Evolutionary conservation across 257 asterid species (phyloP), one percentile per base, ranked within the genome.

Genomic region (Solanum gandarillasii): DNA sequence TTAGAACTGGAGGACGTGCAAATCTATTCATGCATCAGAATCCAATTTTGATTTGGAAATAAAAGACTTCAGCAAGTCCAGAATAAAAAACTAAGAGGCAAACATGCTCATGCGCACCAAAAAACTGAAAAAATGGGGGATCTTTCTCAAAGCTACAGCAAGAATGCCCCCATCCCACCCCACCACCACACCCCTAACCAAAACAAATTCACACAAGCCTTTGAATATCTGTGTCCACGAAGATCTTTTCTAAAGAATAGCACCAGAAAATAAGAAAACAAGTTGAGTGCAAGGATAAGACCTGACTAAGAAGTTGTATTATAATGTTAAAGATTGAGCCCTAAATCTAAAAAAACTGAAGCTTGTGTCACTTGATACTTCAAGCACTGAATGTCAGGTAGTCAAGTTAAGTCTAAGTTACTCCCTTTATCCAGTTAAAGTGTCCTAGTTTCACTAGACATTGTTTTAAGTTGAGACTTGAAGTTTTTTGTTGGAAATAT

Each of bases 1-100:
- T 39, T 48, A 81, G 41, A 43, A 46, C 65, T 46, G 85, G n/a
- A 13, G 65, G 68, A 87, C 41, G 39, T 58, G 83, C 58, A 65
- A 82, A 16, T 81, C 36, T 81, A 89, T 87, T 36, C 70, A 87
- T 87, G 88, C 48, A 83, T 83, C 88, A 82, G 86, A 67, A 76
- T 74, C 72, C 23, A 29, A 48, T n/a, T 79, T 43, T 46, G 67
- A 55, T 86, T 83, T 88, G 74, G 70, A n/a, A 87, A 83, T 43
- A 39, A 34, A 46, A 89, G 11, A 46, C 6, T 16, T 31, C 29
- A 29, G 25, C 85, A 48, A 48, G 41, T 81, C 68, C 70, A 81
- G 39, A 81, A 81, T 29, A 48, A 31, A 41, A 29, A 82, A 82
- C 43, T 48, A 82, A 46, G 67, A 43, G 43, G 68, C 86, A 82